These are phyloP conservation scores for Pseudonitzschia pungens DNA, from an alignment of 108 stramenopile species.

Conservation along the genomic window DNA sequence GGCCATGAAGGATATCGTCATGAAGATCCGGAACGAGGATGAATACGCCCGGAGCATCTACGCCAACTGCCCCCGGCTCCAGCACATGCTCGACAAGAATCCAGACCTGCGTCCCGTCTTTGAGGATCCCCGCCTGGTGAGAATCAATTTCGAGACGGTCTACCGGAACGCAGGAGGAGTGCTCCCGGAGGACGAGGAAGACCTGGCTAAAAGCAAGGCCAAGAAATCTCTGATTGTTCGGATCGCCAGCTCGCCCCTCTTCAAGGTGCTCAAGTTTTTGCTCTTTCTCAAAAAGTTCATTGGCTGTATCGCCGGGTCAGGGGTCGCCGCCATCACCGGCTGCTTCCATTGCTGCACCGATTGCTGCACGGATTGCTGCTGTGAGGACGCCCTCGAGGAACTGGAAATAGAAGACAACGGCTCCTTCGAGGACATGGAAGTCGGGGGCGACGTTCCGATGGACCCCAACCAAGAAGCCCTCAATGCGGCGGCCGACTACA, in stretches of 20 bases:
- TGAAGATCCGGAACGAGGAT: constrained; percentile 43
- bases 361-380: constrained; percentile 37
- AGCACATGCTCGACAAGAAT: constrained; percentile 45
- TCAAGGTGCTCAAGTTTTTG: constrained; percentile 43
- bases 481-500: constrained; percentile 49
- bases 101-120: constrained; percentile 58
- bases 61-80: constrained; percentile 50
- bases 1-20: constrained; percentile 46
- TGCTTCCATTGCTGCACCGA: constrained; percentile 20
- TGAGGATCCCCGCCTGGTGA: constrained; percentile 50
- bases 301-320: constrained; percentile 41
- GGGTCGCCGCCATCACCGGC: constrained; percentile 28
- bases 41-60: constrained; percentile 54
- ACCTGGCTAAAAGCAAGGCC: background rate
- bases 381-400: constrained; percentile 37
- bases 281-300: constrained; percentile 52
- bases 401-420: constrained; percentile 14
- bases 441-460: constrained; percentile 9
- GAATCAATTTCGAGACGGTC: constrained; percentile 55
- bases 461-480: constrained; percentile 32
- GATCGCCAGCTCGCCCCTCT: constrained; percentile 44
- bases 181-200: constrained; percentile 47
- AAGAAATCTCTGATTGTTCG: constrained; percentile 18
- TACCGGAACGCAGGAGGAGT: constrained; percentile 52
- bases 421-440: constrained; percentile 18